Evolutionary conservation across 495 filamentous ascomycete genomes (phyloP).

Genomic region (Rostrohypoxylon terebratum): DNA sequence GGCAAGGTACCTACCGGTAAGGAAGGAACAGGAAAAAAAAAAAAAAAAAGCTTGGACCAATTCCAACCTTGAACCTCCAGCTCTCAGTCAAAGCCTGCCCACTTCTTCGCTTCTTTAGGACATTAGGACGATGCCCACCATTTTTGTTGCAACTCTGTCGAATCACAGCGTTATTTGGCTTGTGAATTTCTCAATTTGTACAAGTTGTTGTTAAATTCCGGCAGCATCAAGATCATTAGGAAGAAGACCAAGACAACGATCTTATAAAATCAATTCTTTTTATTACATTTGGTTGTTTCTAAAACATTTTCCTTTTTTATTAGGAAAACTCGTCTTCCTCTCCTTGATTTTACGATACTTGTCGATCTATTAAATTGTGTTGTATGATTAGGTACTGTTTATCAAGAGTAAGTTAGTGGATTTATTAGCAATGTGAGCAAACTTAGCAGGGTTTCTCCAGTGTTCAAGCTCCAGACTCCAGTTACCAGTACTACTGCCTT

Average conservation of each 20-base stretch:
- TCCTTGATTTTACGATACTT: background rate
- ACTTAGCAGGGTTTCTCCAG: constrained; percentile 8
- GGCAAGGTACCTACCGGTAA: background rate
- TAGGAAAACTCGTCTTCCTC: too few relatives aligned
- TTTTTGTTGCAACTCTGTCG: constrained; percentile 30
- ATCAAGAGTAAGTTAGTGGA: too few relatives aligned
- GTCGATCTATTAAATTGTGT: background rate
- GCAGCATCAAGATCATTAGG: constrained; percentile 28
- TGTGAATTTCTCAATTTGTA: constrained; percentile 47
- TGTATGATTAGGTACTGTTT: background rate
- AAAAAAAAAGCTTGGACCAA: constrained; percentile 35
- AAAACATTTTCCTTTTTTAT: background rate
- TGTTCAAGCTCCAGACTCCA: too few relatives aligned
- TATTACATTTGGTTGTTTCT: constrained; percentile 16
- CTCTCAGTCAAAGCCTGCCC: background rate
- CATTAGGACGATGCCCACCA: constrained; percentile 29
- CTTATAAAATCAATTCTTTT: constrained; percentile 24
- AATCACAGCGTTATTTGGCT: constrained; percentile 47
- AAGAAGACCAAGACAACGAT: constrained; percentile 32
- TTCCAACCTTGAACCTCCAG: background rate
- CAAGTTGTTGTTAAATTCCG: constrained; percentile 45
- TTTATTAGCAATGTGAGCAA: too few relatives aligned
- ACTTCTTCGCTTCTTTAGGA: background rate
- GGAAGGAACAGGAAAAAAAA: constrained; percentile 6
- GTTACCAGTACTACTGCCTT: too few relatives aligned